Base-by-base conservation (phyloP, 306 rosid genomes). In the Fagus sylvatica region DNA sequence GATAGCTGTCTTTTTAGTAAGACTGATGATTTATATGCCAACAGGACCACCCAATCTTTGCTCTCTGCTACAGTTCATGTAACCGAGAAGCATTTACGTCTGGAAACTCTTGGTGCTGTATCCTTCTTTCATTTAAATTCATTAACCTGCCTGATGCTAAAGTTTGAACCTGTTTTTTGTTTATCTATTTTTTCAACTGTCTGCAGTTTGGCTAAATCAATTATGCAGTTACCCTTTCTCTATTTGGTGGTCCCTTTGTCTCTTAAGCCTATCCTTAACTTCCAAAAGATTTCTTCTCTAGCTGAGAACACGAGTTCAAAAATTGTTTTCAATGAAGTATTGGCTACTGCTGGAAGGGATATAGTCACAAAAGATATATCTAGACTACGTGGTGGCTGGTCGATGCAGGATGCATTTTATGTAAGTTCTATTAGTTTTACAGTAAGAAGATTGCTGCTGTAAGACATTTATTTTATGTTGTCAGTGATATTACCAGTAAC, bases 301-400 rank as follows among this genome's bases (percentile, higher is more conserved):
- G 98, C 98, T 36, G 98, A 94, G 88, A 92, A 71, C 85, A 92
- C 97, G 32, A 84, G 91, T 83, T 79, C 93, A 36, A 89, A 83
- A 87, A 85, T 91, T 76, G 95, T 95, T 76, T 95, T 95, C 78
- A 86, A 92, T 72, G 98, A 95, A 86, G 92, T 95, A 67, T 87
- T 95, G 88, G 89, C 88, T 81, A 82, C 89, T 78, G 96, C 98
- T 77, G 98, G 91, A 82, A 95, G 85, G 86, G 98, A 95, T 86
- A 82, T 89, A 76, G 78, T 91, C 76, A 92, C 97, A 7, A 95
- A 95, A 83, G 98, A 95, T 82, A 83, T 95, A 87, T 90, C 98
- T 46, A 91, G 97, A 82, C 54, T 95, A 68, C 97, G 97, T 8
- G 98, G 98, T 78, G 98, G 98, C 74, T 95, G 98, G 98, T 93